Conservation (phyloP, 129 eudicot genomes). For the Arctium lappa region DNA sequence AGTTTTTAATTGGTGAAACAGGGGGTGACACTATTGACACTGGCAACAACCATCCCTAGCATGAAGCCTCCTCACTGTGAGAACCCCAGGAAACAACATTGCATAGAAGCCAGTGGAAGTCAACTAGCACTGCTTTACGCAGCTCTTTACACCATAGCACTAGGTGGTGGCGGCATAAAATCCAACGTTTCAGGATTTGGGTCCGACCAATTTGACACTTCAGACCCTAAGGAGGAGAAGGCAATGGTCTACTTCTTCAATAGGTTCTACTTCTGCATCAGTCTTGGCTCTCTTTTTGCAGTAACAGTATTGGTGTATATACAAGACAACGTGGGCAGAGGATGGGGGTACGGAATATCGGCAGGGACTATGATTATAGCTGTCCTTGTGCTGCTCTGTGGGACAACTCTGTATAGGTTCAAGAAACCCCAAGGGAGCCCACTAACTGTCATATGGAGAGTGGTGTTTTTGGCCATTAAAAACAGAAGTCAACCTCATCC, state of each 20-base stretch:
- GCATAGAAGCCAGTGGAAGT: slow-evolving; percentile 67
- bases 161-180: slow-evolving; percentile 97
- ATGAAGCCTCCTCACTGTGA: slow-evolving; percentile 85
- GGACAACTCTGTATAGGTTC: slow-evolving; percentile 64
- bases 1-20: slow-evolving; percentile 16
- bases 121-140: slow-evolving; percentile 70
- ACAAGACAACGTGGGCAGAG: slow-evolving; percentile 93
- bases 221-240: slow-evolving; percentile 74
- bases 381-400: slow-evolving; percentile 58
- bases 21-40: slow-evolving; percentile 78
- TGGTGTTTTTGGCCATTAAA: slow-evolving; percentile 63
- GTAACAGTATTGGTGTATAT: slow-evolving; percentile 83
- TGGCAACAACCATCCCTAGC: slow-evolving; percentile 69
- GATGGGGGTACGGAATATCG: slow-evolving; percentile 89
- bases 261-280: slow-evolving; percentile 78
- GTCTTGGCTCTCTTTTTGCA: slow-evolving; percentile 87
- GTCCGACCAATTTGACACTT: slow-evolving; percentile 82
- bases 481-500: slow-evolving; percentile 63
- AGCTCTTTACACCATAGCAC: slow-evolving; percentile 90
- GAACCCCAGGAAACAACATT: slow-evolving; percentile 41
- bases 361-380: slow-evolving; percentile 85
- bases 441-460: slow-evolving; percentile 82
- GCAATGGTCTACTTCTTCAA: slow-evolving; percentile 87
- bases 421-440: slow-evolving; percentile 90
- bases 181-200: slow-evolving; percentile 97